Evolutionary conservation across 306 rosid genomes (phyloP).

Genomic region (Begonia masoniana): DNA sequence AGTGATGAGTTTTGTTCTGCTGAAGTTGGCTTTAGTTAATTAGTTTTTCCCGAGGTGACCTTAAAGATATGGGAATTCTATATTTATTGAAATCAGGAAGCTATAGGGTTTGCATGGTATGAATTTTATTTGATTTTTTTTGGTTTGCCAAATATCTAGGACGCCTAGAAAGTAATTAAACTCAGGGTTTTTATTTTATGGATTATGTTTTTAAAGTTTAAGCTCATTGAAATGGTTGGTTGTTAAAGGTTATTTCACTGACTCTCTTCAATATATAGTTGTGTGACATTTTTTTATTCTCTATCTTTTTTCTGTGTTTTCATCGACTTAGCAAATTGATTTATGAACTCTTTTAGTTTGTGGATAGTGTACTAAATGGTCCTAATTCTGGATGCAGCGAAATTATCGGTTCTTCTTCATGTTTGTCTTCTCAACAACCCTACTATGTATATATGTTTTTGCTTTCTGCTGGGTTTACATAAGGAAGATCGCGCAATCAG

Average conservation of each 20-base stretch:
- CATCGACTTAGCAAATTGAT: not conserved
- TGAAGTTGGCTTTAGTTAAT: no score
- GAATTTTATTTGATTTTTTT: no score
- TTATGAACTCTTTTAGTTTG: not conserved
- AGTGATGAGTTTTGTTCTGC: no score
- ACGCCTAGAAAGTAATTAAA: no score
- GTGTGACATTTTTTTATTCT: not conserved
- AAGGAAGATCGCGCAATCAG: conserved; percentile 55
- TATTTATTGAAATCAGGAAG: no score
- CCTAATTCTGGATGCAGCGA: conserved; percentile 55
- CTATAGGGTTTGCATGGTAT: no score
- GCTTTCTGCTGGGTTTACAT: conserved; percentile 96
- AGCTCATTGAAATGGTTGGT: no score
- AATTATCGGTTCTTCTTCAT: conserved; percentile 97
- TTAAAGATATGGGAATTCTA: no score
- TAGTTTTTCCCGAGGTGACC: no score
- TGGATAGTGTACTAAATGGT: conserved; percentile 16
- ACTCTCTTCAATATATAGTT: conserved; percentile 1
- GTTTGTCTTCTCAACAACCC: conserved; percentile 93
- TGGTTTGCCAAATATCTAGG: no score
- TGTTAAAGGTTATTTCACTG: not conserved
- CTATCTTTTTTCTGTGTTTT: not conserved
- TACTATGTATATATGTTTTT: conserved; percentile 84
- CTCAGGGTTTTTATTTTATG: no score
- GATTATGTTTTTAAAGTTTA: no score